phyloP scores from a whole-genome alignment of 805 yeast genomes.

The Candida mattraensis region DNA sequence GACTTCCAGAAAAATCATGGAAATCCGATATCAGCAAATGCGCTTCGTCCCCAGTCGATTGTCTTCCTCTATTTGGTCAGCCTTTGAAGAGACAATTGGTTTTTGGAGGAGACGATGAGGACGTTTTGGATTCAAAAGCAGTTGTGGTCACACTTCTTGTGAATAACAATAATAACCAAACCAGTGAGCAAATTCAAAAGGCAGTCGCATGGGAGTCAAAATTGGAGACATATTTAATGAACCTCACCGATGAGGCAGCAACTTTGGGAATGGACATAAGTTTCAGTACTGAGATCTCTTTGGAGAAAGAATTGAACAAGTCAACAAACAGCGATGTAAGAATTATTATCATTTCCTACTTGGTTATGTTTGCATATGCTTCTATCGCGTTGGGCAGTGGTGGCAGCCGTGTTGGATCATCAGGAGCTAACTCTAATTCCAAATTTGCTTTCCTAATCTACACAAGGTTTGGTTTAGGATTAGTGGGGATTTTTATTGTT shows the following conservation, averaged over 20 bases:
- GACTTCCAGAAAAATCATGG: slow-evolving; percentile 59
- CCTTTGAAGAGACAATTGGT: slow-evolving; percentile 74
- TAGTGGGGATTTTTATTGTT: slow-evolving; percentile 82
- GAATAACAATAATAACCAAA: slow-evolving; percentile 49
- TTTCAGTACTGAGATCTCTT: slow-evolving; percentile 79
- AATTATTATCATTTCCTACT: slow-evolving; percentile 71
- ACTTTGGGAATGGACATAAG: slow-evolving; percentile 58
- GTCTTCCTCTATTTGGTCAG: slow-evolving; percentile 88
- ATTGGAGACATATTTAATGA: slow-evolving; percentile 55
- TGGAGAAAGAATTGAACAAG: slow-evolving; percentile 80
- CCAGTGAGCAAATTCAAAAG: slow-evolving; percentile 37
- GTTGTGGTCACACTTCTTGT: slow-evolving; percentile 74
- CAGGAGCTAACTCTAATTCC: slow-evolving; percentile 8
- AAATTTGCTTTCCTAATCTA: slow-evolving; percentile 31
- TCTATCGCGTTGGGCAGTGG: slow-evolving; percentile 72
- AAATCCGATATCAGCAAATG: slow-evolving; percentile 53
- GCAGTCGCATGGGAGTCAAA: slow-evolving; percentile 68
- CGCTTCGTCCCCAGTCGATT: slow-evolving; percentile 78
- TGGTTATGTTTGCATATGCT: slow-evolving; percentile 86
- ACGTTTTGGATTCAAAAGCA: slow-evolving; percentile 64
- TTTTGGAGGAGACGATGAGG: slow-evolving; percentile 55
- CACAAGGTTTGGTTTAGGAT: slow-evolving; percentile 74
- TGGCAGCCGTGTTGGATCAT: slow-evolving; percentile 8
- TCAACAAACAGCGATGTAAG: slow-evolving; percentile 77
- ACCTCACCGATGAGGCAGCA: slow-evolving; percentile 47